These are phyloP conservation scores for Flaveria bidentis DNA, from an alignment of 129 eudicot genomes.

Conservation along the genomic window DNA sequence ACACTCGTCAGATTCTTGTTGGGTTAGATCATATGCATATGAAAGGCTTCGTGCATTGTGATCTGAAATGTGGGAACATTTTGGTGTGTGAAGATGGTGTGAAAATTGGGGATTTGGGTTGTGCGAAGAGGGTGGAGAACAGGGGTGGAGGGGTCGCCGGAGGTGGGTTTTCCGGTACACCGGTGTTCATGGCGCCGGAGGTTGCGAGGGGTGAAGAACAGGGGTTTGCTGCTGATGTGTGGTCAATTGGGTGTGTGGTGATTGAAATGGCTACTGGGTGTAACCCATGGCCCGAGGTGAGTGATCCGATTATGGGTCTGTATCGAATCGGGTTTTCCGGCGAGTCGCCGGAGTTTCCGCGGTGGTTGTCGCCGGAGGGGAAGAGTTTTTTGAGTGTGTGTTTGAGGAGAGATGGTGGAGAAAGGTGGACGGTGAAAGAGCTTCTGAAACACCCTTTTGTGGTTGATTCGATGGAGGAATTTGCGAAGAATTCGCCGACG, in stretches of 20 bases:
- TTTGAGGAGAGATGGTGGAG: slow-evolving; percentile 47
- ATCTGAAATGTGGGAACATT: slow-evolving; percentile 65
- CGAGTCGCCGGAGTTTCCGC: slow-evolving; percentile 64
- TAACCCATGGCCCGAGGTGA: slow-evolving; percentile 34
- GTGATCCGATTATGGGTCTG: slow-evolving; percentile 37
- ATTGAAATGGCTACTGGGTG: slow-evolving; percentile 37
- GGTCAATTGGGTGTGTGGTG: slow-evolving; percentile 38
- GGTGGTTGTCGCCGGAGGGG: slow-evolving; percentile 52
- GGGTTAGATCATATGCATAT: slow-evolving; percentile 63
- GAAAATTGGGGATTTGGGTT: slow-evolving; percentile 60
- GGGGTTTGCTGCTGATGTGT: slow-evolving; percentile 33
- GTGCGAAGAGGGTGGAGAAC: slow-evolving; percentile 26
- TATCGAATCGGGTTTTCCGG: slow-evolving; percentile 63
- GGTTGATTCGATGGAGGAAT: slow-evolving; percentile 12
- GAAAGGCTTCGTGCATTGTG: slow-evolving; percentile 70
- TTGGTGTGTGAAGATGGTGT: slow-evolving; percentile 50
- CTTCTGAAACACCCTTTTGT: slow-evolving; percentile 67
- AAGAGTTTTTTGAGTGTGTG: slow-evolving; percentile 55
- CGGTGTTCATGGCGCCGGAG: slow-evolving; percentile 44
- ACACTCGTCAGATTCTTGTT: slow-evolving; percentile 48
- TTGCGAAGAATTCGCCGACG: slow-evolving; percentile 56
- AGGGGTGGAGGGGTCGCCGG: slow-evolving; percentile 30
- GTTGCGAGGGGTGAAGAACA: slow-evolving; percentile 40
- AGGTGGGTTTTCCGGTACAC: slow-evolving; percentile 36
- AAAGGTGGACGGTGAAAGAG: slow-evolving; percentile 54